Evolutionary conservation across 192 early-diverging fungal species (phyloP).

Genomic region (Coemansia sp.): DNA sequence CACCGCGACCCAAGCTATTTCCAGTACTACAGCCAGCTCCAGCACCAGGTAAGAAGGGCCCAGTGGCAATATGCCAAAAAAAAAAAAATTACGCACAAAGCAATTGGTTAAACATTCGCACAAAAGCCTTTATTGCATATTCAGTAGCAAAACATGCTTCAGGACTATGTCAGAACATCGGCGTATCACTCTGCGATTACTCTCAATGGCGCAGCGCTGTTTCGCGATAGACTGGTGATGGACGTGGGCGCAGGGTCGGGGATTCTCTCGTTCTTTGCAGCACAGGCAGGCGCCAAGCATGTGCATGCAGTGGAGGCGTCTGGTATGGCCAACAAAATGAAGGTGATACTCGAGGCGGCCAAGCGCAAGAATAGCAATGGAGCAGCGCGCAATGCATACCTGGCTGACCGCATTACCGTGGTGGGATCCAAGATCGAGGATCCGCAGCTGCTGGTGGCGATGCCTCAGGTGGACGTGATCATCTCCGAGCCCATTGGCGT

Average conservation of each 20-base stretch:
- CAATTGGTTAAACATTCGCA: neutral
- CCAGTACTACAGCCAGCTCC: conserved; percentile 56
- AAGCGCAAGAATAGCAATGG: conserved; percentile 32
- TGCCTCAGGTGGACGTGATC: conserved; percentile 91
- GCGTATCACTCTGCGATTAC: conserved; percentile 93
- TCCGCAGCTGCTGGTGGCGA: conserved; percentile 51
- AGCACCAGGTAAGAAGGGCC: conserved; percentile 45
- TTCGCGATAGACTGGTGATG: conserved; percentile 83
- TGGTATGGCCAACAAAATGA: conserved; percentile 91
- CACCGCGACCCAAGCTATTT: conserved; percentile 54
- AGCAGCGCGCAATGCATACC: conserved; percentile 69
- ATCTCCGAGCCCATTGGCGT: conserved; percentile 98
- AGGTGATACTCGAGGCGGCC: conserved; percentile 71
- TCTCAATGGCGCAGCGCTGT: conserved; percentile 72
- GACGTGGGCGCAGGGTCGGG: conserved; percentile 96
- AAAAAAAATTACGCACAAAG: too few relatives aligned
- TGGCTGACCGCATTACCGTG: conserved; percentile 82
- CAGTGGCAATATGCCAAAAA: neutral
- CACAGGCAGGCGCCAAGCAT: conserved; percentile 88
- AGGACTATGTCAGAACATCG: conserved; percentile 94
- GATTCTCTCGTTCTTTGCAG: conserved; percentile 95
- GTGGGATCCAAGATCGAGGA: conserved; percentile 92
- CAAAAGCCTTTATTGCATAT: neutral
- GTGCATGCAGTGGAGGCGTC: conserved; percentile 98
- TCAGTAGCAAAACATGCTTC: conserved; percentile 94